These are phyloP conservation scores for Cyclotella atomus DNA, from an alignment of 108 stramenopile species.

Conservation along the genomic window DNA sequence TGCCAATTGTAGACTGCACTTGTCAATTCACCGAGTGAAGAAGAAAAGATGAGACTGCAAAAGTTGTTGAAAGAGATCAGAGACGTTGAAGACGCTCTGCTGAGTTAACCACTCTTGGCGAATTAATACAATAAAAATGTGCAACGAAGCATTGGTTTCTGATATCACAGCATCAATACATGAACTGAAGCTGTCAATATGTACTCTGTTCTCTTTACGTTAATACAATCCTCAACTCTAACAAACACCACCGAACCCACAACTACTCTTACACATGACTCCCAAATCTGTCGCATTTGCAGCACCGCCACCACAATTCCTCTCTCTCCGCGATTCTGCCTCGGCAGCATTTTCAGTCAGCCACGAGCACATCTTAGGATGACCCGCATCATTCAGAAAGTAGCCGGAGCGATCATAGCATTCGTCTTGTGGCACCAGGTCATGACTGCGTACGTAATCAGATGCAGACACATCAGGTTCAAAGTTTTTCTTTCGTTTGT, in stretches of 20 bases:
- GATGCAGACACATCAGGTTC: neutral
- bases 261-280: constrained; percentile 38
- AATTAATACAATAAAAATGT: too few relatives aligned
- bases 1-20: constrained; percentile 61
- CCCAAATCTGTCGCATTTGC: constrained; percentile 37
- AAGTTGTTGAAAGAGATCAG: constrained; percentile 64
- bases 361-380: constrained; percentile 37
- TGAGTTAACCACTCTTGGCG: neutral
- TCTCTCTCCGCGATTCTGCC: constrained; percentile 6
- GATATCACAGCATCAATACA: too few relatives aligned
- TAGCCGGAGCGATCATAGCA: constrained; percentile 36
- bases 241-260: constrained; percentile 47
- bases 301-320: constrained; percentile 34
- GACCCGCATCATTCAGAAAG: constrained; percentile 36
- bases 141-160: too few relatives aligned
- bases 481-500: neutral
- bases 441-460: neutral
- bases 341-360: constrained; percentile 25
- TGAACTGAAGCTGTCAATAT: too few relatives aligned
- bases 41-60: constrained; percentile 59
- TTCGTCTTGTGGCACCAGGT: constrained; percentile 16
- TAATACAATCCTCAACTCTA: neutral
- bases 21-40: constrained; percentile 71
- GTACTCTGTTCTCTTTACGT: too few relatives aligned
- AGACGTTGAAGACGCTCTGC: constrained; percentile 62